Conservation (phyloP, 2,329 filamentous ascomycete genomes). For the Aspergillus uvarum region DNA sequence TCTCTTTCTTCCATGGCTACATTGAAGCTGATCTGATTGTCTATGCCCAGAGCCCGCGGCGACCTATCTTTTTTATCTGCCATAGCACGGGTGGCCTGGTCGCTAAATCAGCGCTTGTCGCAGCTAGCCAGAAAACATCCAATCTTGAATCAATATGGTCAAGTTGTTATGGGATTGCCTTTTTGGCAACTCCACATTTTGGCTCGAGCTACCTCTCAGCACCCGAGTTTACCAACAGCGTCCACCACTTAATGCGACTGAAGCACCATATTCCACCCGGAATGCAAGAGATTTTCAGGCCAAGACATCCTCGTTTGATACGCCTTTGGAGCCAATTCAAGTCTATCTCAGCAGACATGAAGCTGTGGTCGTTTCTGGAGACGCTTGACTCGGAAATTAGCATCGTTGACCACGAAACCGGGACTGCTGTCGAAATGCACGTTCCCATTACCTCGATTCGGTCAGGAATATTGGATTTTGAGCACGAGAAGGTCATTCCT, state of each 20-base stretch:
- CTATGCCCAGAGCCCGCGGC: slow-evolving; percentile 24
- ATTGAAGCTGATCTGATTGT: neutral
- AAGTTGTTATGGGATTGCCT: slow-evolving; percentile 61
- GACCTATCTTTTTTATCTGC: slow-evolving; percentile 61
- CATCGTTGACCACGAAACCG: slow-evolving; percentile 35
- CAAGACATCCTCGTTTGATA: slow-evolving; percentile 52
- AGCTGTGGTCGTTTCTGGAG: slow-evolving; percentile 64
- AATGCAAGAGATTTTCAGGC: slow-evolving; percentile 52
- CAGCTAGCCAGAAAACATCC: slow-evolving; percentile 29
- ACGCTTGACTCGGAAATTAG: slow-evolving; percentile 61
- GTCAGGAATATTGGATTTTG: slow-evolving; percentile 33
- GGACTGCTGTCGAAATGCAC: slow-evolving; percentile 55
- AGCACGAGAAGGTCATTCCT: slow-evolving; percentile 35
- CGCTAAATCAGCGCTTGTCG: slow-evolving; percentile 56
- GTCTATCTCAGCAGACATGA: slow-evolving; percentile 57
- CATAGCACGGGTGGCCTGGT: slow-evolving; percentile 63
- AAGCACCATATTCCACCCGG: slow-evolving; percentile 52
- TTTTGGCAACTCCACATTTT: slow-evolving; percentile 63
- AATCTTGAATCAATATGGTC: slow-evolving; percentile 45
- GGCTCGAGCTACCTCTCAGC: slow-evolving; percentile 64
- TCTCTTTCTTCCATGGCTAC: neutral
- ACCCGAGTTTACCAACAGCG: slow-evolving; percentile 55
- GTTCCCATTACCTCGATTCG: slow-evolving; percentile 57
- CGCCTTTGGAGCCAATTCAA: slow-evolving; percentile 56
- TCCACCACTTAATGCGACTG: slow-evolving; percentile 54